Base-by-base conservation (phyloP, 2,329 filamentous ascomycete genomes). In the Trichoderma sp. region DNA sequence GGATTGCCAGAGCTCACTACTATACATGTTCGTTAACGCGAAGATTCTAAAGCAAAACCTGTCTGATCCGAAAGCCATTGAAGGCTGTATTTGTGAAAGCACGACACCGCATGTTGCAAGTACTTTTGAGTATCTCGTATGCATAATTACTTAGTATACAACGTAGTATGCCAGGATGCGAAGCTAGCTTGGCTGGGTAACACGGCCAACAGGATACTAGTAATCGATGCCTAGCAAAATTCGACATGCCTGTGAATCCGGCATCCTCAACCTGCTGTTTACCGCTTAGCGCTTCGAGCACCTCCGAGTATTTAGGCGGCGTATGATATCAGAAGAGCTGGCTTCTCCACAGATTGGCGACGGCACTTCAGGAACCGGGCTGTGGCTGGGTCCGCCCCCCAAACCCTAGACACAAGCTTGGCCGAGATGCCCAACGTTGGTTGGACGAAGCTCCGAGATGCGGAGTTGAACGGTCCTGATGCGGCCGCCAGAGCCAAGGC, bases 311-410 rank as follows among this genome's bases (percentile, higher is more conserved):
- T n/a, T 55, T 18, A 18, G 5, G 51, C 18, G 51, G 61, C 46
- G 61, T 21, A 66, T 66, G 61, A 58, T 66, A 66, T 58, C 52
- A 58, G 61, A n/a, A 56, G 28, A 59, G 54, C 52, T 46, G 37
- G 51, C 49, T 66, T 51, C 64, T 43, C 64, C 64, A 66, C 64
- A 66, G 65, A 68, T 68, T 60, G 65, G 56, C 65, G 65, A 60
- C 65, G 65, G 55, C 65, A 68, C 65, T 60, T 68, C 56, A 60
- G 56, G 55, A 60, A 60, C 65, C 65, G 65, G 55, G 24, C 39
- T 46, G 37, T 66, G 63, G 51, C 54, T 34, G 54, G 43, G 54
- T 28, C 64, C 64, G 54, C 54, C 64, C 51, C 32, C 18, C 10
- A 28, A 49, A 59, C n/a, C 52, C 52, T 54, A 59, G 64, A 54